Evolutionary conservation across 768 basidiomycete species (phyloP).

Genomic region (Termitomyces sp.): DNA sequence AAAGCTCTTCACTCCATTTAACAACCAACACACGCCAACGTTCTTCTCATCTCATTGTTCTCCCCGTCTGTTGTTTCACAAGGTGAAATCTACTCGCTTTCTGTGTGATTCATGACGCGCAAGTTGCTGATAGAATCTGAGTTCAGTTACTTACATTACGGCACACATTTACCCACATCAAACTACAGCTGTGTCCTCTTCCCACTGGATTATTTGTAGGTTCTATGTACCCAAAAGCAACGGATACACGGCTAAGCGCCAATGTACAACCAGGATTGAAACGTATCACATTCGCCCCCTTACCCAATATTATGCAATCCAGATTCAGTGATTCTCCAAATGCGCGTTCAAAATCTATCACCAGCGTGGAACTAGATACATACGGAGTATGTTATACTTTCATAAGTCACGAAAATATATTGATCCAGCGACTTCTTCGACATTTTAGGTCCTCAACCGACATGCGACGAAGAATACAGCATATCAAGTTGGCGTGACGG

Average conservation of each 20-base stretch:
- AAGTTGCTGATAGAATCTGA: neutral
- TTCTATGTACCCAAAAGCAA: neutral
- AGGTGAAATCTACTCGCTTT: neutral
- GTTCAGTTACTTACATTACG: neutral
- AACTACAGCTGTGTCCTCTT: neutral
- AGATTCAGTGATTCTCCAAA: constrained; percentile 60
- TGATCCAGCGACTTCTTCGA: neutral
- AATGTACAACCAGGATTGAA: neutral
- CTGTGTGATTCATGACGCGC: neutral
- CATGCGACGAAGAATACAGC: constrained; percentile 62
- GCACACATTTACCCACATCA: neutral
- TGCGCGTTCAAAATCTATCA: constrained; percentile 78
- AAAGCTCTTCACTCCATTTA: neutral
- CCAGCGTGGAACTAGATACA: constrained; percentile 71
- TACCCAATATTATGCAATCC: constrained; percentile 22
- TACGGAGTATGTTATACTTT: constrained; percentile 51
- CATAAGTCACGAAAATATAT: neutral
- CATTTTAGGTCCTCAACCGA: constrained; percentile 60
- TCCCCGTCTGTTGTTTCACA: neutral
- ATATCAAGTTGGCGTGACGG: constrained; percentile 68
- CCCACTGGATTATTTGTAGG: neutral
- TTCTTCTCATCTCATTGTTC: neutral
- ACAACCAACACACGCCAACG: neutral
- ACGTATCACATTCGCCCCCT: neutral
- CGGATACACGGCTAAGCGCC: neutral